Conservation (phyloP, 2,329 filamentous ascomycete species). For the Scedosporium apiospermum region DNA sequence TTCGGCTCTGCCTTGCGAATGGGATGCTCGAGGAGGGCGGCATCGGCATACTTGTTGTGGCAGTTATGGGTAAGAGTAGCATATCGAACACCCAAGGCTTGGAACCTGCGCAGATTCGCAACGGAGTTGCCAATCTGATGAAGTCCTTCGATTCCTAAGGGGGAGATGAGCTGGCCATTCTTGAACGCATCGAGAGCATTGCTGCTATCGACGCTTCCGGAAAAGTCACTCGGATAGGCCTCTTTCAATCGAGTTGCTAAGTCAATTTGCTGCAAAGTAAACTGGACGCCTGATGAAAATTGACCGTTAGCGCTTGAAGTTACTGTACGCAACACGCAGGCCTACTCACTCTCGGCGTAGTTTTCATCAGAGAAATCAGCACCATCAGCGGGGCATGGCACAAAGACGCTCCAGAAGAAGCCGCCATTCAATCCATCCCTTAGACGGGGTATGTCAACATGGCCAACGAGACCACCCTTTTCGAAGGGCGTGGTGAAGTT, state of each 20-base stretch:
- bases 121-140: slow-evolving; percentile 88
- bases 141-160: slow-evolving; percentile 74
- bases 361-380: slow-evolving; percentile 65
- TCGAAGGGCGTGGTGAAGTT: slow-evolving; percentile 70
- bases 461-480: slow-evolving; percentile 54
- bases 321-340: not conserved
- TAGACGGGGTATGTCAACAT: slow-evolving; percentile 75
- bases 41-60: slow-evolving; percentile 82
- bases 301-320: not conserved
- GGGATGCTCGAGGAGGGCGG: slow-evolving; percentile 55
- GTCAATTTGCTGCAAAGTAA: slow-evolving; percentile 68
- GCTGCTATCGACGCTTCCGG: slow-evolving; percentile 48
- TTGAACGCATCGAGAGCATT: slow-evolving; percentile 54
- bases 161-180: slow-evolving; percentile 60
- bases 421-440: slow-evolving; percentile 64
- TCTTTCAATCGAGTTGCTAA: slow-evolving; percentile 54
- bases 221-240: slow-evolving; percentile 61
- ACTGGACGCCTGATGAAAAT: slow-evolving; percentile 43
- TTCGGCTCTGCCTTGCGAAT: slow-evolving; percentile 42
- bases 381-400: slow-evolving; percentile 63
- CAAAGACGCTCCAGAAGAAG: slow-evolving; percentile 88
- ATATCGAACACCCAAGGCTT: slow-evolving; percentile 75
- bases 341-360: slow-evolving; percentile 52
- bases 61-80: slow-evolving; percentile 89
- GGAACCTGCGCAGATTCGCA: slow-evolving; percentile 64